Evolutionary conservation across 257 asterid species (phyloP).

Genomic region (Hygrophila difformis): DNA sequence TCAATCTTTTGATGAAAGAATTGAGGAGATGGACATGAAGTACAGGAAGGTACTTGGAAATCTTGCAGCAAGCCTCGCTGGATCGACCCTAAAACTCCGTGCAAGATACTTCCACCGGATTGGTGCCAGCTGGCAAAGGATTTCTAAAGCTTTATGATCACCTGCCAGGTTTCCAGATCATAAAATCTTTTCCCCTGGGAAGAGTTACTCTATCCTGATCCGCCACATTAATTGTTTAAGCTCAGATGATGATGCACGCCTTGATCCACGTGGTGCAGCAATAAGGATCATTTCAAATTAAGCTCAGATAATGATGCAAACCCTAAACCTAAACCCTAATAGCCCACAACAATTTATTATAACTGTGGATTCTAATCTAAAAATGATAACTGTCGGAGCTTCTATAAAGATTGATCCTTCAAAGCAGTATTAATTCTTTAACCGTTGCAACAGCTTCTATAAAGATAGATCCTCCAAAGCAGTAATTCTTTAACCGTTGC

Average conservation of each 20-base stretch:
- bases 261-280: conserved; percentile 63
- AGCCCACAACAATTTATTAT: no score
- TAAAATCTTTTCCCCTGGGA: conserved; percentile 35
- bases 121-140: conserved; percentile 52
- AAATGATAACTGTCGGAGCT: no score
- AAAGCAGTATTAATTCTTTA: no score
- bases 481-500: no score
- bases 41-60: conserved; percentile 50
- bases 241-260: conserved; percentile 62
- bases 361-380: no score
- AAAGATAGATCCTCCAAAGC: no score
- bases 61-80: conserved; percentile 53
- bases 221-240: conserved; percentile 65
- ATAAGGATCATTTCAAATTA: conserved; percentile 38
- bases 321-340: no score
- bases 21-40: conserved; percentile 59
- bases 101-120: conserved; percentile 56
- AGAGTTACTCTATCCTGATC: conserved; percentile 27
- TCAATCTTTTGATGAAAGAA: conserved; percentile 38
- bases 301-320: no score
- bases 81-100: conserved; percentile 40
- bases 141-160: conserved; percentile 29
- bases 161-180: conserved; percentile 42
- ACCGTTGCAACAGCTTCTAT: no score
- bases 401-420: no score